phyloP scores from a whole-genome alignment of 2,329 filamentous ascomycete species.

The Colletotrichum sojae region DNA sequence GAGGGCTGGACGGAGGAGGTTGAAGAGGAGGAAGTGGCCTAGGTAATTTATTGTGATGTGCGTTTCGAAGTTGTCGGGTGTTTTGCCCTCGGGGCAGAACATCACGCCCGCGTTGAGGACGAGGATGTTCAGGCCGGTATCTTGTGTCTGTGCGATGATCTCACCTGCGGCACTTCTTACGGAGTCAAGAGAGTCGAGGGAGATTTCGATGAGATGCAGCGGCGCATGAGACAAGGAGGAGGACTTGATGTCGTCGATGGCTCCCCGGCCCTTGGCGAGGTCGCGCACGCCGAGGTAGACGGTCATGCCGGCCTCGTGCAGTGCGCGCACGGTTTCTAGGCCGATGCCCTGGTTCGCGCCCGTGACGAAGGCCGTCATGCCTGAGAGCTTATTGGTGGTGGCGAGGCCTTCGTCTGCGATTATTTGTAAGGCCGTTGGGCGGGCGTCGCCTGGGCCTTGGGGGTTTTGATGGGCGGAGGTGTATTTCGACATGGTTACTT shows the following conservation, averaged over 20 bases:
- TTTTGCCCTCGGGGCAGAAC: conserved; percentile 22
- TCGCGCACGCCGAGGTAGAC: conserved; percentile 51
- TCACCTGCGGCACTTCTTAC: conserved; percentile 44
- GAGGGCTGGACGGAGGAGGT: conserved; percentile 61
- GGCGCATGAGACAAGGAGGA: conserved; percentile 26
- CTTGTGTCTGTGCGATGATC: conserved; percentile 39
- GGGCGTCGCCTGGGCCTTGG: conserved; percentile 34
- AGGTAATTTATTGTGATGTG: conserved; percentile 69
- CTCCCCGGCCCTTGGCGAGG: conserved; percentile 49
- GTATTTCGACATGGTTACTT: background rate
- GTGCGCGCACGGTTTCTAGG: conserved; percentile 52
- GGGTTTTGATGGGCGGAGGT: background rate
- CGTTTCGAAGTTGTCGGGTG: conserved; percentile 44
- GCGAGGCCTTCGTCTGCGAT: conserved; percentile 29
- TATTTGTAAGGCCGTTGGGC: conserved; percentile 39
- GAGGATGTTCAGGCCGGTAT: conserved; percentile 47
- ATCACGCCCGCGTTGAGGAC: conserved; percentile 55
- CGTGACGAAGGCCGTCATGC: conserved; percentile 45
- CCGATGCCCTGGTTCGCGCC: conserved; percentile 58
- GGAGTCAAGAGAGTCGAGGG: conserved; percentile 39
- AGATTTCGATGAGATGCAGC: background rate
- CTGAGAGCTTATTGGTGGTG: conserved; percentile 2
- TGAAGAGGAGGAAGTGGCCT: conserved; percentile 66
- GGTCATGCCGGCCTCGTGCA: conserved; percentile 9
- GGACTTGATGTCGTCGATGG: conserved; percentile 42